phyloP scores from a whole-genome alignment of 2,329 filamentous ascomycete species.

The Colletotrichum sp. region DNA sequence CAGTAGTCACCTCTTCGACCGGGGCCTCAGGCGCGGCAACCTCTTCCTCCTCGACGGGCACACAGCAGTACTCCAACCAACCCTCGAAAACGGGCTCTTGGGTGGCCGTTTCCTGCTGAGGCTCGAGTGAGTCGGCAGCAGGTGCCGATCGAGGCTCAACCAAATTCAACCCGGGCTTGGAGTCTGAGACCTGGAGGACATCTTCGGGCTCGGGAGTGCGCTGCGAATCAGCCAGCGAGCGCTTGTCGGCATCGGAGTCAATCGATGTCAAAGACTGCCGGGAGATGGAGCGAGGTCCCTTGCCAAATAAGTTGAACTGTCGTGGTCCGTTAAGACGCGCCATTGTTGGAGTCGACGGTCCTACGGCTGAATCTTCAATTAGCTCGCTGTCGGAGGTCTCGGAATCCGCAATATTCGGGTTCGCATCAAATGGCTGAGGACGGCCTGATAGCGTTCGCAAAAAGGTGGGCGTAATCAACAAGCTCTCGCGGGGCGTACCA shows the following conservation, averaged over 20 bases:
- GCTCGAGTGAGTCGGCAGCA: not conserved
- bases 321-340: constrained; percentile 15
- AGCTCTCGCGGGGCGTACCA: constrained; percentile 24
- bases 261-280: constrained; percentile 8
- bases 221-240: not conserved
- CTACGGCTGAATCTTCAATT: constrained; percentile 2
- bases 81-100: constrained; percentile 10
- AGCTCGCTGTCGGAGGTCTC: constrained; percentile 18
- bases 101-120: not conserved
- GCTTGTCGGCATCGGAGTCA: constrained; percentile 3
- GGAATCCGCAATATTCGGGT: constrained; percentile 11
- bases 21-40: not conserved
- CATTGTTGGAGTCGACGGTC: constrained; percentile 14
- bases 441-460: constrained; percentile 16
- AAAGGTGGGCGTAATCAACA: constrained; percentile 23
- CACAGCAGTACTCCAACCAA: constrained; percentile 23
- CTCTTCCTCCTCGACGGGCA: constrained; percentile 12
- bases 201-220: not conserved
- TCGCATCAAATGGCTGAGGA: constrained; percentile 9
- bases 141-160: not conserved
- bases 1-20: not conserved
- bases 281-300: constrained; percentile 10
- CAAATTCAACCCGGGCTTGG: not conserved
- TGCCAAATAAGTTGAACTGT: constrained; percentile 13
- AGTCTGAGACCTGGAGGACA: not conserved